These are phyloP conservation scores for Nigrograna mackinnonii DNA, from an alignment of 2,329 filamentous ascomycete species.

Conservation along the genomic window DNA sequence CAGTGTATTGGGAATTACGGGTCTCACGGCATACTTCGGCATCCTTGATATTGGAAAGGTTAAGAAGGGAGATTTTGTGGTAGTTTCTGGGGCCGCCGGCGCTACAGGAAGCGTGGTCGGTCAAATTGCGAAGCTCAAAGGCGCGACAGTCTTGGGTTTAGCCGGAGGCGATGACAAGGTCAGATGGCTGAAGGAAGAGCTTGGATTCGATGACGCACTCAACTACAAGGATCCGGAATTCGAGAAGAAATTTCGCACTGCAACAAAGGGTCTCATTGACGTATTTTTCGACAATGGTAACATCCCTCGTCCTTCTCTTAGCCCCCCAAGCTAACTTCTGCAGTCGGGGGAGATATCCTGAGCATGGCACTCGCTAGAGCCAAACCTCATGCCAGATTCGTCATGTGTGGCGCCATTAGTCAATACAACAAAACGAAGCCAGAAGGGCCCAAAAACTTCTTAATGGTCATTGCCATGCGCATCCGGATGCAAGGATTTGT, in stretches of 20 bases:
- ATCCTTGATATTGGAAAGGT: conserved; percentile 70
- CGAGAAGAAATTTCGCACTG: conserved; percentile 49
- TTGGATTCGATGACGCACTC: conserved; percentile 58
- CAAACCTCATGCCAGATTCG: conserved; percentile 46
- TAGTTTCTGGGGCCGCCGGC: conserved; percentile 77
- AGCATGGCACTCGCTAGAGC: conserved; percentile 49
- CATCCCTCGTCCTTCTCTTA: too few species aligned
- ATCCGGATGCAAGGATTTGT: conserved; percentile 63
- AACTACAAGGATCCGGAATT: conserved; percentile 60
- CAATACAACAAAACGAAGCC: conserved; percentile 47
- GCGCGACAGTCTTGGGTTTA: conserved; percentile 55
- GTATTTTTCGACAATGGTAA: conserved; percentile 54
- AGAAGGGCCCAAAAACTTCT: conserved; percentile 59
- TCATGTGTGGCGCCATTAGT: conserved; percentile 50
- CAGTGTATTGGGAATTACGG: conserved; percentile 62
- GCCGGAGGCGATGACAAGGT: conserved; percentile 59
- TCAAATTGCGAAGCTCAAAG: conserved; percentile 77
- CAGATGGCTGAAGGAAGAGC: conserved; percentile 55
- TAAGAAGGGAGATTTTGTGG: conserved; percentile 72
- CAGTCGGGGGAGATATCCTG: conserved; percentile 54
- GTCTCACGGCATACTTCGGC: conserved; percentile 77
- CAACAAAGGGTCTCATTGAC: conserved; percentile 55
- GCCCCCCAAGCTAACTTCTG: too few species aligned
- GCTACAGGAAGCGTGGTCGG: conserved; percentile 77
- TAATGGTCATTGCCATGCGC: conserved; percentile 48